A percentile compares a stretch with the other conserved stretches of the same genome.
Conservation (phyloP, 192 early-diverging fungal species). For the Backusella westeae region DNA sequence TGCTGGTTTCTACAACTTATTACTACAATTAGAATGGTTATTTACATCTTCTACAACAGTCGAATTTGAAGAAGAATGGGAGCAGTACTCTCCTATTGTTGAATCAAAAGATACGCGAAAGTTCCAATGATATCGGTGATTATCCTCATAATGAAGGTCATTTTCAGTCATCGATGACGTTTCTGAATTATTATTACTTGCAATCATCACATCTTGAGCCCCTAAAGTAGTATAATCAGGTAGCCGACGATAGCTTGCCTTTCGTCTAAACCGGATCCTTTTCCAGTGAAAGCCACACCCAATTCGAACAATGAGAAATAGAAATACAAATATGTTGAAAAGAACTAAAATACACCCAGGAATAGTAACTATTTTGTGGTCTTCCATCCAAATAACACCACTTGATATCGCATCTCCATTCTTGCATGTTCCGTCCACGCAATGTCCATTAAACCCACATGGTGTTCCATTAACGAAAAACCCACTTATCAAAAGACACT, state of each 20-base stretch:
- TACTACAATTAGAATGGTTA: not conserved
- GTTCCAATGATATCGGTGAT: not conserved
- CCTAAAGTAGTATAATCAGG: not conserved
- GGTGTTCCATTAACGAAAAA: conserved; percentile 69
- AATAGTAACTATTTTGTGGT: not conserved
- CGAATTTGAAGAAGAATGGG: not conserved
- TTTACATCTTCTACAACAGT: not conserved
- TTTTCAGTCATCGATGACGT: not conserved
- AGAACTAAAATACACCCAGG: not conserved
- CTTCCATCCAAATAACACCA: not conserved
- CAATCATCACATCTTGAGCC: not conserved
- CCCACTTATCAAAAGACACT: conserved; percentile 58
- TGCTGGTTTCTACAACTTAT: not conserved
- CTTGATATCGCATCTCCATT: not conserved
- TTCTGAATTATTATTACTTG: not conserved
- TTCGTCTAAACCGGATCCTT: not conserved
- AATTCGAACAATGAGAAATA: not conserved
- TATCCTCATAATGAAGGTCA: not conserved
- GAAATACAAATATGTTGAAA: not conserved
- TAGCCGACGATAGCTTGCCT: not conserved
- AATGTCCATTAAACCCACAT: conserved; percentile 65
- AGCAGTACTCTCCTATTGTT: not conserved
- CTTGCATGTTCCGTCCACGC: conserved; percentile 54
- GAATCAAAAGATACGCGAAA: not conserved
- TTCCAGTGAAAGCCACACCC: not conserved